Conservation (phyloP, 1,139 yeast species). For the Yamadazyma sp. region DNA sequence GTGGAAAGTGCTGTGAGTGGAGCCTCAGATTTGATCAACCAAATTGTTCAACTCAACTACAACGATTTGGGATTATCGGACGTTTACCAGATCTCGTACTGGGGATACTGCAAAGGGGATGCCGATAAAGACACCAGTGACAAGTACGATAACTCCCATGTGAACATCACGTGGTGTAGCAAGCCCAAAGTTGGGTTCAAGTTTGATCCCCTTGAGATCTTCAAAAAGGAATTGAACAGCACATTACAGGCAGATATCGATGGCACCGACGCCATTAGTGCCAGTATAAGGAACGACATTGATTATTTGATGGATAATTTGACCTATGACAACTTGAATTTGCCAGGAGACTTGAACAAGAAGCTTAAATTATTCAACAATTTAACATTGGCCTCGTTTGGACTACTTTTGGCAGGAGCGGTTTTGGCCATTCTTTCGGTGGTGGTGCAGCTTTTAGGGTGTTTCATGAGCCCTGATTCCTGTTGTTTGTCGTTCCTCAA, state of each 20-base stretch:
- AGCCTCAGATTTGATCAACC: constrained; percentile 15
- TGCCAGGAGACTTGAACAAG: constrained; percentile 39
- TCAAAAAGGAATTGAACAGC: constrained; percentile 41
- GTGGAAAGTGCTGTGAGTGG: constrained; percentile 5
- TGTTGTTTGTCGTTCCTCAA: constrained; percentile 42
- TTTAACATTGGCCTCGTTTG: constrained; percentile 28
- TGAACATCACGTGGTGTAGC: constrained; percentile 57
- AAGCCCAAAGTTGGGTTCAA: constrained; percentile 45
- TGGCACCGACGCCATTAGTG: constrained; percentile 22
- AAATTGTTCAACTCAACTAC: constrained; percentile 18
- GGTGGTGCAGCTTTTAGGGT: constrained; percentile 31
- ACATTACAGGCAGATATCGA: constrained; percentile 27
- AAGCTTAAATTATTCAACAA: constrained; percentile 31
- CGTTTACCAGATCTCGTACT: constrained; percentile 62
- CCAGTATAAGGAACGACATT: constrained; percentile 25
- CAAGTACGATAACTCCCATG: constrained; percentile 30
- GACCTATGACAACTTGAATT: constrained; percentile 28
- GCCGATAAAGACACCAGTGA: constrained; percentile 10
- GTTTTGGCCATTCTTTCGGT: constrained; percentile 29
- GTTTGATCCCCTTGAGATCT: constrained; percentile 53
- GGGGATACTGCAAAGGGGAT: constrained; percentile 74
- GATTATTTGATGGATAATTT: constrained; percentile 30
- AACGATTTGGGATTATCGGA: constrained; percentile 53
- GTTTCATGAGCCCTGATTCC: constrained; percentile 36
- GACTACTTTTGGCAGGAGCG: constrained; percentile 28